Base-by-base conservation (phyloP, 2,329 filamentous ascomycete species). In the Paracoccidioides lutzii region DNA sequence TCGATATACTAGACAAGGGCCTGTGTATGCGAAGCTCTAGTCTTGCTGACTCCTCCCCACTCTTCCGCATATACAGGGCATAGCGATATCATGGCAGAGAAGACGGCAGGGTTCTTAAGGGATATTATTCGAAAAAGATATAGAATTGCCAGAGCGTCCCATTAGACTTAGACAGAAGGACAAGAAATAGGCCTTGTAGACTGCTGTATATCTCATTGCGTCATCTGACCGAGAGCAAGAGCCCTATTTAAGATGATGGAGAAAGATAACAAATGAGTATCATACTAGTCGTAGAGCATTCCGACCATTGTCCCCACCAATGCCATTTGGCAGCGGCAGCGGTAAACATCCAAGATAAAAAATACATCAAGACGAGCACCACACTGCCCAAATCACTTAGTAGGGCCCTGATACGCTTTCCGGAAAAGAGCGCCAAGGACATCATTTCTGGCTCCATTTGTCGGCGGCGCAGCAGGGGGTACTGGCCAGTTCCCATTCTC, bases 31-130 rank as follows among this genome's bases (percentile, higher is more conserved):
- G 32, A 28, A 51, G 15, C 30, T 14, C 7, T 8, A 50, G 40
- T 43, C 15, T 30, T 14, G 38, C 41, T 53, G 32, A 53, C 30
- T 28, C 46, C 46, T 37, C 5, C n/a, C 2, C 15, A 1, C 42
- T 53, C 15, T 48, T 48, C 30, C 44, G n/a, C 44, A 22, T 8
- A 28, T 55, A 6, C 54, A 72, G 68, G 66, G 22, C 68, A 74
- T 60, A 72, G 66, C 61, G 74, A 70, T 52, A 69, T 74, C 30
- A 78, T 82, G 64, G 78, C 79, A 2, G 69, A 72, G 57, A 78
- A 75, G 61, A 76, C 78, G 15, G 70, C 70, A 22, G 66, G 61
- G 30, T 81, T 78, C 67, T 67, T 81, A 43, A 63, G 64, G 55
- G 71, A 73, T 55, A 74, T 78, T 48, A 59, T 66, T 22, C 53